phyloP scores from a whole-genome alignment of 208 protist species.

The Leishmania aethiopica region DNA sequence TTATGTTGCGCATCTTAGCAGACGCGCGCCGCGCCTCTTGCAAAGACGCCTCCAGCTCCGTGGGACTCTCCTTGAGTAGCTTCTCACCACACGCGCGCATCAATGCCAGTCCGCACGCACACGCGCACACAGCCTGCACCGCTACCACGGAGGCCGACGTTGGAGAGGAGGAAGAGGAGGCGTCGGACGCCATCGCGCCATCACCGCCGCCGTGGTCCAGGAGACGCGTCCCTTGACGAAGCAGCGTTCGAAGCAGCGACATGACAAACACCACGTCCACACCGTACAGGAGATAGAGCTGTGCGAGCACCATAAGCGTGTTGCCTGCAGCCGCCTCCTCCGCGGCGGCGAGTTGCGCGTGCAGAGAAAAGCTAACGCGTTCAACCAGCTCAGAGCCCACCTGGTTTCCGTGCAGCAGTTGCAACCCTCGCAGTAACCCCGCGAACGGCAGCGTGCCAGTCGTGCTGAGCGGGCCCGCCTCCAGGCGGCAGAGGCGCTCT shows the following conservation, averaged over 20 bases:
- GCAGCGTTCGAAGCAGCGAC: constrained; percentile 53
- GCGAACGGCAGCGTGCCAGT: constrained; percentile 72
- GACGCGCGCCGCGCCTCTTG: constrained; percentile 40
- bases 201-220: constrained; percentile 1
- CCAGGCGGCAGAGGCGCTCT: constrained; percentile 57
- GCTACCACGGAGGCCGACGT: constrained; percentile 8
- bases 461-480: constrained; percentile 57
- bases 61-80: constrained; percentile 73
- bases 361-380: constrained; percentile 44
- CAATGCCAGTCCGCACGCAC: constrained; percentile 57
- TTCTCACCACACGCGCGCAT: constrained; percentile 84
- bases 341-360: constrained; percentile 43
- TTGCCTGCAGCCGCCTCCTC: constrained; percentile 62
- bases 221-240: constrained; percentile 29
- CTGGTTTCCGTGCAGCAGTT: constrained; percentile 71
- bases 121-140: constrained; percentile 43
- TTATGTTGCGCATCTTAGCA: constrained; percentile 27
- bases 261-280: constrained; percentile 64
- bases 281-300: constrained; percentile 76
- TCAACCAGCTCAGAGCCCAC: constrained; percentile 78
- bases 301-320: constrained; percentile 66
- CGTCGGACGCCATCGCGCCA: neutral
- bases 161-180: constrained; percentile 2
- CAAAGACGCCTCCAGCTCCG: constrained; percentile 58
- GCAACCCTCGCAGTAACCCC: constrained; percentile 73